A percentile compares a stretch with the other conserved stretches of the same genome.
phyloP scores from a whole-genome alignment of 805 yeast genomes.

The Cyberlindnera nakhonratchasimensis region DNA sequence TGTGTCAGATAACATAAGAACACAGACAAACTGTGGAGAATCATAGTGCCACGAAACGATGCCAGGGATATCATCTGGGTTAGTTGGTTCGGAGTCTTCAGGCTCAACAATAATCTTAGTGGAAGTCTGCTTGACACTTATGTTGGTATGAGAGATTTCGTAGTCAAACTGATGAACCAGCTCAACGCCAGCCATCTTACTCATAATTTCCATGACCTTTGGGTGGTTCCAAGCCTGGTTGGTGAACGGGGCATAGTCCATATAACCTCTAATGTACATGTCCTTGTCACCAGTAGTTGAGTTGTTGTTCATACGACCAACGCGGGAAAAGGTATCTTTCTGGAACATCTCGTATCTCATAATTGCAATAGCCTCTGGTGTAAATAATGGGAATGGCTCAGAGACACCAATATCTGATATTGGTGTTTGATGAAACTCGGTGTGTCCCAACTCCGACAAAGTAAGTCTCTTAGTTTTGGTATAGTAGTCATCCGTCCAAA shows the following conservation, averaged over 20 bases:
- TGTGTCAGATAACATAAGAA: conserved; percentile 59
- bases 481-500: conserved; percentile 36
- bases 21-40: conserved; percentile 64
- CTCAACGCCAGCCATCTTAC: conserved; percentile 47
- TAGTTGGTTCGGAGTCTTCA: conserved; percentile 7
- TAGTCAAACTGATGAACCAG: conserved; percentile 36
- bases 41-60: conserved; percentile 63
- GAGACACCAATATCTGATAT: conserved; percentile 54
- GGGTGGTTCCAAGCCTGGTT: conserved; percentile 60
- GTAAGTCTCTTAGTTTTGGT: conserved; percentile 36
- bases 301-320: conserved; percentile 40
- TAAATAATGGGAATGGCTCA: conserved; percentile 59
- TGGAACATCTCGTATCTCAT: conserved; percentile 54
- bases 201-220: conserved; percentile 48
- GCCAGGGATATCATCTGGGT: conserved; percentile 39
- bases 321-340: conserved; percentile 42
- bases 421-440: conserved; percentile 37
- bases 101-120: conserved; percentile 10
- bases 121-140: conserved; percentile 37
- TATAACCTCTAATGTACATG: conserved; percentile 49
- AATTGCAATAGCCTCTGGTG: conserved; percentile 54
- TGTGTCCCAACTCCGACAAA: conserved; percentile 48
- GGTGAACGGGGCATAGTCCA: conserved; percentile 46
- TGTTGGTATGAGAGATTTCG: conserved; percentile 52
- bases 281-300: conserved; percentile 49